Conservation (phyloP, 352 stramenopile genomes). For the Phytophthora syringae region DNA sequence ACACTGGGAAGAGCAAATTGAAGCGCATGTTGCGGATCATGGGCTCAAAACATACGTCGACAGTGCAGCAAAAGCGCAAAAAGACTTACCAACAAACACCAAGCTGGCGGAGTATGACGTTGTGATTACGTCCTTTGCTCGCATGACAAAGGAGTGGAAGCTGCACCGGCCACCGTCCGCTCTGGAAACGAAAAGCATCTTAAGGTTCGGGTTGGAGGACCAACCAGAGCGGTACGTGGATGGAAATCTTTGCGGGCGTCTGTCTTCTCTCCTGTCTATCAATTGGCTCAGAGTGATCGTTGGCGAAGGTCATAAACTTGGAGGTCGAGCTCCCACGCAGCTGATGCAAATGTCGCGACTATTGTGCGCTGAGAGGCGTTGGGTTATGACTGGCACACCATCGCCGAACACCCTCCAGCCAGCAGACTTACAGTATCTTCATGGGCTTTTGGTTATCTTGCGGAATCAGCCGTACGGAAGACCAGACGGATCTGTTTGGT, state of each 20-base stretch:
- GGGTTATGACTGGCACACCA: conserved; percentile 97
- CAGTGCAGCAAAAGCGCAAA: conserved; percentile 18
- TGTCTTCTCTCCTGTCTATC: conserved; percentile 56
- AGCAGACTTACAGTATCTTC: conserved; percentile 88
- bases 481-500: conserved; percentile 64
- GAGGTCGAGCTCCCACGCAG: conserved; percentile 52
- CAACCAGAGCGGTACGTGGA: conserved; percentile 52
- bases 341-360: conserved; percentile 85
- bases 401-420: conserved; percentile 87
- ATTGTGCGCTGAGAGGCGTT: conserved; percentile 87
- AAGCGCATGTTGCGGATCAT: conserved; percentile 40
- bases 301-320: conserved; percentile 95
- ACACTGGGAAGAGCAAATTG: conserved; percentile 78
- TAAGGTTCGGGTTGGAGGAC: conserved; percentile 66
- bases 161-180: conserved; percentile 51
- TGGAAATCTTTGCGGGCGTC: conserved; percentile 42
- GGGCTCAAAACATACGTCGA: conserved; percentile 52
- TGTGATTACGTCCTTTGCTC: conserved; percentile 71
- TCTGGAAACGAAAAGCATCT: conserved; percentile 45
- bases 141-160: conserved; percentile 69
- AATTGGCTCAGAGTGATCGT: conserved; percentile 92
- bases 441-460: conserved; percentile 90
- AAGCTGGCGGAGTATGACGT: conserved; percentile 64
- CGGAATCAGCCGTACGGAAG: conserved; percentile 84
- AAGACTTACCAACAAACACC: conserved; percentile 31